These are phyloP conservation scores for Pterulicium gracile DNA, from an alignment of 1,284 basidiomycete species.

Conservation along the genomic window DNA sequence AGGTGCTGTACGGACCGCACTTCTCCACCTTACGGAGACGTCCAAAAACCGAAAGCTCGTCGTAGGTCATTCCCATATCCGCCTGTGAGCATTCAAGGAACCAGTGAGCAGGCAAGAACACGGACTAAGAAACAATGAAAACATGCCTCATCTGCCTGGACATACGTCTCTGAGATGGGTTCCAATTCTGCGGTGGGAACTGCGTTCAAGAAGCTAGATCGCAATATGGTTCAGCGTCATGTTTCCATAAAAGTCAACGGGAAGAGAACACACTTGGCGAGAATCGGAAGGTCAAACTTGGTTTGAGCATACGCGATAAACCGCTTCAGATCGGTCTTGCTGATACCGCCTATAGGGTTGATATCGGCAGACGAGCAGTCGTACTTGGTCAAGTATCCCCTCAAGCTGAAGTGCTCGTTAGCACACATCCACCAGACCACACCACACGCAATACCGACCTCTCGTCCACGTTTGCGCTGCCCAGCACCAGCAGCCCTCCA, in stretches of 20 bases:
- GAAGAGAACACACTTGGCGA: slow-evolving; percentile 46
- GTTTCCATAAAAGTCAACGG: neutral
- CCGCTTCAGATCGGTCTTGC: slow-evolving; percentile 93
- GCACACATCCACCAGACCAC: slow-evolving; percentile 2
- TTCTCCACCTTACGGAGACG: slow-evolving; percentile 93
- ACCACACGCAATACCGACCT: slow-evolving; percentile 35
- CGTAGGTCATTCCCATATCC: slow-evolving; percentile 99
- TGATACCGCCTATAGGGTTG: slow-evolving; percentile 97
- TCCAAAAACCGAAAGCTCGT: slow-evolving; percentile 91
- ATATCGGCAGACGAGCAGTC: slow-evolving; percentile 93
- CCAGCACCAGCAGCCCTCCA: slow-evolving; percentile 88
- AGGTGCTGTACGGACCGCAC: slow-evolving; percentile 95
- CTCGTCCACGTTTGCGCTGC: slow-evolving; percentile 97
- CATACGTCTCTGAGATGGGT: slow-evolving; percentile 87
- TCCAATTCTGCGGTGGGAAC: slow-evolving; percentile 95
- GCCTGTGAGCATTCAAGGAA: slow-evolving; percentile 32
- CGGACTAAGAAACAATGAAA: neutral
- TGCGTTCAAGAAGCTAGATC: slow-evolving; percentile 78
- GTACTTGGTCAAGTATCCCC: slow-evolving; percentile 97
- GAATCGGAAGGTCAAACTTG: slow-evolving; percentile 78
- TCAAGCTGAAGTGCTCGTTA: slow-evolving; percentile 41
- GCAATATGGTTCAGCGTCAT: slow-evolving; percentile 3
- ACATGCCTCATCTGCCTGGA: slow-evolving; percentile 87
- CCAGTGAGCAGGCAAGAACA: slow-evolving; percentile 3
- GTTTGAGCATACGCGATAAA: slow-evolving; percentile 83